Base-by-base conservation (phyloP, 768 basidiomycete species). In the Boletus edulis region DNA sequence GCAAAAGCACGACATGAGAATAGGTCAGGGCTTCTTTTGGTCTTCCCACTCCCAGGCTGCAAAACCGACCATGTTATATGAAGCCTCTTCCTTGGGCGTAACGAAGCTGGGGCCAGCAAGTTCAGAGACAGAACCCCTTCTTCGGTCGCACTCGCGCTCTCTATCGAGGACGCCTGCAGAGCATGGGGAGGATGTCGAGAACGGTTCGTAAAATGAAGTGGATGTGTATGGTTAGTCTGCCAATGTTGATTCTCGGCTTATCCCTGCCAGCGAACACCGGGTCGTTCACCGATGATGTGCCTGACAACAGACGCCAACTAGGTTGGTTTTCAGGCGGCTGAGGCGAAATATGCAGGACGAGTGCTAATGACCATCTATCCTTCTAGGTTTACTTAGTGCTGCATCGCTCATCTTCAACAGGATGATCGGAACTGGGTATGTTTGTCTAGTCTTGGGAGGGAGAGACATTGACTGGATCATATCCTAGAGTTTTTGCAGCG, bases 371-470 rank as follows among this genome's bases (percentile, higher is more conserved):
- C 48, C 15, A 1, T 29, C 8, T 6, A 14, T 52, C 31, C 43
- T 54, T 27, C 22, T 29, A 67, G 65, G 65, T 12, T 39, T 67
- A n/a, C 47, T 78, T 44, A 86, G 82, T 54, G 81, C 84, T 4
- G 68, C 81, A 3, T 84, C 81, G 58, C 79, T 90, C 39, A 84
- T 90, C 34, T 87, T 89, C 74, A 90, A 90, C 63, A 79, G 84
- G 34, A 78, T 87, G n/a, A 85, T 89, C 32, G 87, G 87, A 18
- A 83, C 86, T 20, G 86, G 87, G 87, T 85, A 53, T 31, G 72
- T 44, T 31, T 18, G 14, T 17, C 18, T 35, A 11, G 5, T 8
- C 24, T 46, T 22, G 3, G 18, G 29, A 38, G 32, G 9, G 47
- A 32, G 40, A 22, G 14, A 37, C n/a, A 20, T 49, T 58, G 49